phyloP scores from a whole-genome alignment of 192 early-diverging fungal species.

The Paraglomus occultum region DNA sequence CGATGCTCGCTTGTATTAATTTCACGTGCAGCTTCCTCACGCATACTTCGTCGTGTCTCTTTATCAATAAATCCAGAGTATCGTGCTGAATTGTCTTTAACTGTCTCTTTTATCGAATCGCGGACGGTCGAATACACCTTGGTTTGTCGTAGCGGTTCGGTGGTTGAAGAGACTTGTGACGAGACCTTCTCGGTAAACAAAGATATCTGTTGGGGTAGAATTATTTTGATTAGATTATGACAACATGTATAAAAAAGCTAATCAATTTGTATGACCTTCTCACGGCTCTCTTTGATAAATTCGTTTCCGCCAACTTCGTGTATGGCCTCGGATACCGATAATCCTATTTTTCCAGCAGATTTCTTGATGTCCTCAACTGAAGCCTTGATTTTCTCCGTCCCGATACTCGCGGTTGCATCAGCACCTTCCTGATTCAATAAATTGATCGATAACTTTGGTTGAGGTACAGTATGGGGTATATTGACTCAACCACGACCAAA shows the following conservation, averaged over 20 bases:
- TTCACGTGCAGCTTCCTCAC: constrained; percentile 43
- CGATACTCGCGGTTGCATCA: constrained; percentile 35
- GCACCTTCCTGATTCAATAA: constrained; percentile 38
- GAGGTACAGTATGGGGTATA: neutral
- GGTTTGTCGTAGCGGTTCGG: constrained; percentile 67
- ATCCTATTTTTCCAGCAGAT: constrained; percentile 70
- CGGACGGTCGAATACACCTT: constrained; percentile 61
- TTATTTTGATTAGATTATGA: too few relatives aligned
- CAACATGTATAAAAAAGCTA: neutral
- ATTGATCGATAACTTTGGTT: constrained; percentile 13
- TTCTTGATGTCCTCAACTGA: constrained; percentile 66
- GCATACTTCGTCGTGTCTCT: constrained; percentile 62
- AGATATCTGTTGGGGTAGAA: constrained; percentile 42
- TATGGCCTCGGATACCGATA: constrained; percentile 58
- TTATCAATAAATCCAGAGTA: constrained; percentile 78
- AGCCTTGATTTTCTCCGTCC: constrained; percentile 53
- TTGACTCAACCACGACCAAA: constrained; percentile 28
- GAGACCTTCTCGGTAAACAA: constrained; percentile 63
- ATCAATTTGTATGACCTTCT: constrained; percentile 50
- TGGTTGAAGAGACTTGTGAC: constrained; percentile 58
- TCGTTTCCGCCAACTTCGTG: constrained; percentile 69
- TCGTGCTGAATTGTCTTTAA: constrained; percentile 66
- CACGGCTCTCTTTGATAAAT: constrained; percentile 77
- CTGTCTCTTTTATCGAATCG: constrained; percentile 63
- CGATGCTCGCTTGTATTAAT: neutral